Evolutionary conservation across 768 basidiomycete species (phyloP), one percentile per base, ranked within the genome.

Genomic region (Suillus decipiens): DNA sequence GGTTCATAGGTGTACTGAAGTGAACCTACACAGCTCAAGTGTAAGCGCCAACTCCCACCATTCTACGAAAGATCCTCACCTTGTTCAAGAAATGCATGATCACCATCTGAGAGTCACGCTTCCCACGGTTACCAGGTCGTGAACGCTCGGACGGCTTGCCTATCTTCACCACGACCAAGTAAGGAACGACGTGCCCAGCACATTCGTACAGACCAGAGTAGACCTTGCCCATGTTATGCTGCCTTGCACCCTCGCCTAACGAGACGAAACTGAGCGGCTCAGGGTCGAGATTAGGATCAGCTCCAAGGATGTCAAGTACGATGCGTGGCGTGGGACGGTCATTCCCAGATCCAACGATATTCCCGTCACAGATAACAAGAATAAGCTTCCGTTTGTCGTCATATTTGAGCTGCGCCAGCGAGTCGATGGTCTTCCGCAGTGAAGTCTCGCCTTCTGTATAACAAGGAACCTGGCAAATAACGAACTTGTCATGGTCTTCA

Each of bases 21-120:
- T 99, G 97, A 51, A 99, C 97, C 93, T 95, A 64, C 31, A 3
- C 22, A 59, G 50, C 14, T 2, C 1, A 24, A 63, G 31, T 3
- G 3, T 72, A 39, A 67, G 60, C 22, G 3, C 10, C 15, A 22
- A 1, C 1, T 28, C 12, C 5, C 3, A 24, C n/a, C 3, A 28
- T 15, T 19, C 28, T 12, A 6, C 17, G 0, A 61, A 0, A 65
- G 19, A 19, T 31, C 63, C 80, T 24, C 67, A 89, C 93, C 86
- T 94, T 95, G 80, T 99, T 99, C 81, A 99, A 85, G 84, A 96
- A 98, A 72, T 94, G 93, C 92, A 99, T 94, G 50, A 99, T 78
- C 45, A 92, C 71, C 87, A 99, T 93, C 79, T 99, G 97, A 45
- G 94, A 95, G 72, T 99, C 97, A 76, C 96, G 91, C 79, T 99